Evolutionary conservation across 2,329 filamentous ascomycete genomes (phyloP).

Genomic region (Chaetoscypha palmicola): DNA sequence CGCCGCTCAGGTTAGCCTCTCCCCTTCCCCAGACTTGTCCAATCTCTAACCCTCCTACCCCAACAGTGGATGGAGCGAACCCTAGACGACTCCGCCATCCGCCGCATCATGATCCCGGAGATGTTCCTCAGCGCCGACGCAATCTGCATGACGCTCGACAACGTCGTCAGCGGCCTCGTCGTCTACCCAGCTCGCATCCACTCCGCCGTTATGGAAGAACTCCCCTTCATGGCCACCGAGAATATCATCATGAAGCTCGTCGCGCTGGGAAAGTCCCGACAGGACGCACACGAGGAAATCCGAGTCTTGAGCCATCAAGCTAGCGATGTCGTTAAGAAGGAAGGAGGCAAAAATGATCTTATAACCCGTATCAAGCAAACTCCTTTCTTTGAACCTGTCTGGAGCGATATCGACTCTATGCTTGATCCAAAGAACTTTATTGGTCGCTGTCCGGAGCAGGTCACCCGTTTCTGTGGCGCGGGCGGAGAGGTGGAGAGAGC

Average conservation of each 20-base stretch:
- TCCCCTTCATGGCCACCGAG: constrained; percentile 79
- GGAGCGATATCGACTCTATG: constrained; percentile 60
- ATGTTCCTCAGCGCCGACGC: constrained; percentile 62
- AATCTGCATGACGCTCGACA: constrained; percentile 60
- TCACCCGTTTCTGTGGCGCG: constrained; percentile 42
- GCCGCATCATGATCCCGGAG: constrained; percentile 56
- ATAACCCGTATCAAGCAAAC: constrained; percentile 67
- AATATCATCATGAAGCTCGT: constrained; percentile 74
- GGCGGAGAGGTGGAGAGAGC: constrained; percentile 41
- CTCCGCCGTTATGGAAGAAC: constrained; percentile 61
- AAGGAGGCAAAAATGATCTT: constrained; percentile 73
- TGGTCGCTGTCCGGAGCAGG: constrained; percentile 46
- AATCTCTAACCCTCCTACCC: too few relatives aligned
- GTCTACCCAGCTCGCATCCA: constrained; percentile 71
- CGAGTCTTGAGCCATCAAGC: constrained; percentile 76
- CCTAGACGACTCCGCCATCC: constrained; percentile 67
- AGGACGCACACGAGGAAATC: constrained; percentile 83
- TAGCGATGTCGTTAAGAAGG: constrained; percentile 60
- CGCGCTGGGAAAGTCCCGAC: constrained; percentile 61
- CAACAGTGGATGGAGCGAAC: constrained; percentile 42
- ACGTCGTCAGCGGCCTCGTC: constrained; percentile 53
- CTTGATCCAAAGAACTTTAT: constrained; percentile 56
- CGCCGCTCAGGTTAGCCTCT: constrained; percentile 56
- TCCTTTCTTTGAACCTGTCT: constrained; percentile 66
- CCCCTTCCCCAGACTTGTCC: constrained; percentile 17